Evolutionary conservation across 108 stramenopile species (phyloP), one percentile per base, ranked within the genome.

Genomic region (Asterionellopsis glacialis): DNA sequence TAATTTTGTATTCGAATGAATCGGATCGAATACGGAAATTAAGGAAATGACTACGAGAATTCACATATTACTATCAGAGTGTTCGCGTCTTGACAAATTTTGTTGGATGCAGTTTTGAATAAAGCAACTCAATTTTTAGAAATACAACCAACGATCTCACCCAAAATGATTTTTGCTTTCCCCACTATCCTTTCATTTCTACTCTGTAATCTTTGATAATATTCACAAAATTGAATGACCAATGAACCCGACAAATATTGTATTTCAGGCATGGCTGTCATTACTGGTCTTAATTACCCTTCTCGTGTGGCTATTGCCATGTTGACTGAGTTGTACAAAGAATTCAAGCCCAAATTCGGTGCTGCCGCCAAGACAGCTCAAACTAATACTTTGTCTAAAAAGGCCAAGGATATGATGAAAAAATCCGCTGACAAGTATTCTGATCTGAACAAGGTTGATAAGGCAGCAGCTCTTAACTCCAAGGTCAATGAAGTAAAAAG

Each of bases 401-500:
- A 88, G 51, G 79, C 87, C 57, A 90, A 90, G 76, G 56, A 69
- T 9, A 54, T 87, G 41, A 72, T 93, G 41, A 19, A 56, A 33
- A 65, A 65, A 40, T 26, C 57, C 23, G 93, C 89, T 65, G 70
- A 80, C 45, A 91, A 92, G 73, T 96, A 84, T 63, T 89, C 88
- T 51, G 88, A 96, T 74, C 70, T 85, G 25, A 54, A 69, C 59
- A 81, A 88, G 63, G 88, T 96, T 47, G 93, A 96, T 75, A 90
- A 89, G 75, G 78, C 91, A 0, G 45, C 82, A 22, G 70, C 79
- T 15, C 68, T 94, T 26, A 65, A 88, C 59, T 74, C 69, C 62
- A 88, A 94, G 61, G 89, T 94, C 43, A 85, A 94, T 43, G 83
- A 64, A 28, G 93, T 91, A 65, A 90, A 94, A 72, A 75, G 68